Percentiles rank a stretch among this genome's conserved stretches.
phyloP scores from a whole-genome alignment of 441 rosid genomes.

The Omphalea diandra region DNA sequence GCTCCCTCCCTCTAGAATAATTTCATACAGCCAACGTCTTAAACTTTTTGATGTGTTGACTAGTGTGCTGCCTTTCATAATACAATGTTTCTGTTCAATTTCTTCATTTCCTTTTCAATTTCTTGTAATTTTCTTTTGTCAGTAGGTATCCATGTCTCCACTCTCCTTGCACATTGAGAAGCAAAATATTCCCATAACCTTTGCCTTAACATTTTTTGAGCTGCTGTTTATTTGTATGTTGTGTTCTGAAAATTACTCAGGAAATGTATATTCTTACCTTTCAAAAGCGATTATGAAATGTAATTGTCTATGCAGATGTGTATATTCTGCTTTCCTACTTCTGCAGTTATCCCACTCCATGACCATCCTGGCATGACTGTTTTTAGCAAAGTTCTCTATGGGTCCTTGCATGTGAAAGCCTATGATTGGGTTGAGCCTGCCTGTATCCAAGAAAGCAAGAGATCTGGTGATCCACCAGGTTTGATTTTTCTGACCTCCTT shows the following conservation, averaged over 20 bases:
- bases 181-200: background rate
- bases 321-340: slow-evolving; percentile 89
- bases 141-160: background rate
- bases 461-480: slow-evolving; percentile 52
- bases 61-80: background rate
- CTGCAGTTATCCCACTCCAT: slow-evolving; percentile 89
- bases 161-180: background rate
- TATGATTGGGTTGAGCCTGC: slow-evolving; percentile 95
- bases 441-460: slow-evolving; percentile 40
- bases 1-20: background rate
- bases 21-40: background rate
- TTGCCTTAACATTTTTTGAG: background rate
- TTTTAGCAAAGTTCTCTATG: slow-evolving; percentile 86
- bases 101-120: slow-evolving; percentile 2
- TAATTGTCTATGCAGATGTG: slow-evolving; percentile 72
- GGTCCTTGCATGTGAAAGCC: slow-evolving; percentile 87
- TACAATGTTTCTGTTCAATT: background rate
- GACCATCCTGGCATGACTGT: slow-evolving; percentile 97
- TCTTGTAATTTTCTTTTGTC: background rate
- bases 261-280: background rate
- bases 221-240: background rate
- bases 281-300: slow-evolving; percentile 5
- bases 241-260: background rate
- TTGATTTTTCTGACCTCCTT: slow-evolving; percentile 14
- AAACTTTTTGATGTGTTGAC: slow-evolving; percentile 1